Base-by-base conservation (phyloP, 176 grass and related monocot genomes). In the Hyparrhenia diplandra region DNA sequence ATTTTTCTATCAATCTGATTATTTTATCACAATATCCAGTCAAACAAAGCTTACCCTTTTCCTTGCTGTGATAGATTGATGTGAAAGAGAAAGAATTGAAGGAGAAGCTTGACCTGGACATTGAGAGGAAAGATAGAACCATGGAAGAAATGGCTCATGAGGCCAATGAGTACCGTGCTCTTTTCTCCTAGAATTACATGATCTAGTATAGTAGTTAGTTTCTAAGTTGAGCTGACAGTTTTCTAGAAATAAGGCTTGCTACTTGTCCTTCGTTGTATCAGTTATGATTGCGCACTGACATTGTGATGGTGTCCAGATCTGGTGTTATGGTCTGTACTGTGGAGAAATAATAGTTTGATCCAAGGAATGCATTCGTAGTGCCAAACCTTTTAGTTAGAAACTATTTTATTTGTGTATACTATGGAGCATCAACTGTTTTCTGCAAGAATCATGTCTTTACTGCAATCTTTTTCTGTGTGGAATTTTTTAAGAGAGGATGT, bases 71-170 rank as follows among this genome's bases (percentile, higher is more conserved):
- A 42, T 75, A 98, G 90, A 91, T 95, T 10, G 88, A 93, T 82
- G 74, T 64, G 24, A 94, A 98, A 76, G 95, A 98, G 81, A 98
- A 70, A 52, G 84, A 98, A 84, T 30, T 91, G 84, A 94, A 98
- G 87, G 92, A 98, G 84, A 98, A 98, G 75, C 92, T 98, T 64
- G 92, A 98, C 57, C 81, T 98, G 43, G 92, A 94, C 68, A 79
- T 92, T 21, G 88, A 94, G 75, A 92, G 88, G 70, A 98, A 84
- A 81, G 90, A 98, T 73, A 82, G 90, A 75, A 84, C 84, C 18
- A 83, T 81, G 67, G 78, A 92, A 34, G 92, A 94, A 84, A 98
- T 92, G 95, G 59, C 88, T 62, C 78, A 43, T 11, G 90, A 98
- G 75, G 90, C 88, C 62, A 85, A 81, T 28, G 90, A 86, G 61